Base-by-base conservation (phyloP, 2,329 filamentous ascomycete species). In the Pseudogymnoascus sp. region DNA sequence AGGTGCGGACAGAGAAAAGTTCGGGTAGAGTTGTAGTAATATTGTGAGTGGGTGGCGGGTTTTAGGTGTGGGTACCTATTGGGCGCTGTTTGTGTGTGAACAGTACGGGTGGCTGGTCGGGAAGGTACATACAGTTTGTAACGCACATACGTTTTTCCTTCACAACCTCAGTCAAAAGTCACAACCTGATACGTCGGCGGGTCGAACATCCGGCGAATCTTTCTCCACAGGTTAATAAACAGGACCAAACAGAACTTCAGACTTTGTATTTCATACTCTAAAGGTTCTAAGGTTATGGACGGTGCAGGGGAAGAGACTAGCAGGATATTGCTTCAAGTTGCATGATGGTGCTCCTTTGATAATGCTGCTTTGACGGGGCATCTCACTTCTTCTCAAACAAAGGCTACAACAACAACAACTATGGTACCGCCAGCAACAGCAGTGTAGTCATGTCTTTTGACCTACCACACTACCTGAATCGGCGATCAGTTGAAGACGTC, bases 11-110 rank as follows among this genome's bases (percentile, higher is more conserved):
- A 52, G 23, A 52, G 43, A 52, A 52, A 52, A 52, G 43, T 52
- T 52, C 43, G 43, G 43, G 6, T 52, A 49, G 14, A 28, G 43
- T 49, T 28, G 43, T 49, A 52, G 43, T 31, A 52, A 52, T 52
- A 52, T 52, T 52, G 23, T 52, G 43, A 49, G 43, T 52, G 43
- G 23, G 43, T 52, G 43, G 43, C 43, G 23, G 23, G 43, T 52
- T 52, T 52, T 14, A 12, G 11, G 23, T 2, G 23, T 52, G 43
- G 23, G 43, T 52, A 52, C 43, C 43, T 28, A 11, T 14, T 31
- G 7, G 43, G 31, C 43, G 1, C 3, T 52, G 23, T 52, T 52
- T 52, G 43, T 52, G 28, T 52, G 43, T 28, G 43, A 52, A 52
- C 14, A 52, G 43, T 52, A 52, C 23, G 43, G 43, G 23, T 28